Evolutionary conservation across 352 stramenopile genomes (phyloP), one percentile per base, ranked within the genome.

Genomic region (Phytophthora meadii): DNA sequence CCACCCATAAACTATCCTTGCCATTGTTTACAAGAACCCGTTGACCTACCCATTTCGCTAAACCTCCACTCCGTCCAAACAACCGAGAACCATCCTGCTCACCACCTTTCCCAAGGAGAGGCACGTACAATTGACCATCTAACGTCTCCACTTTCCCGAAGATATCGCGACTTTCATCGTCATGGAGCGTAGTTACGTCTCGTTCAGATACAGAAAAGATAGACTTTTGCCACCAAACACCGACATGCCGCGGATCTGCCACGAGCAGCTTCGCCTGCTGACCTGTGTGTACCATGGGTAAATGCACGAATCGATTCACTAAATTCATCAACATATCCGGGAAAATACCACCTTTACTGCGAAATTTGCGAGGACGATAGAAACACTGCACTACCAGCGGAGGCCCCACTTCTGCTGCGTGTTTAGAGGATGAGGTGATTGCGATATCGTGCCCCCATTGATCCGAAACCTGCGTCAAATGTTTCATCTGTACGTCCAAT

Each of bases 181-280:
- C 77, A 48, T 92, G 82, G 15, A 81, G 54, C 2, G 76, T 89
- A 36, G 73, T 79, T 28, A 91, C 76, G 34, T 90, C 84, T 50
- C 79, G 54, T 25, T 91, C 77, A 0, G 81, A 82, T 1, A 77
- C 61, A 6, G 76, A 78, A 36, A 83, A 66, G 6, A 91, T 64
- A 0, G 77, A 67, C 32, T 90, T 90, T 34, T 88, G 81, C 82
- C 81, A 90, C 82, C 84, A 93, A 2, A 93, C 51, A 1, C 84
- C 84, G 3, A 90, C 56, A 8, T 78, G 40, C 15, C 60, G 65
- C 9, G 71, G 46, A 59, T 93, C 82, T 4, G 82, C 80, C 5
- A 93, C 81, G 6, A 93, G 63, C 17, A 90, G 45, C 22, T 81
- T 79, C 3, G 75, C 52, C 17, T 72, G 62, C 28, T 89, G 81